Percentiles rank a stretch among this genome's conserved stretches.
Evolutionary conservation across 768 basidiomycete genomes (phyloP).

Genomic region (Cubamyces sp.): DNA sequence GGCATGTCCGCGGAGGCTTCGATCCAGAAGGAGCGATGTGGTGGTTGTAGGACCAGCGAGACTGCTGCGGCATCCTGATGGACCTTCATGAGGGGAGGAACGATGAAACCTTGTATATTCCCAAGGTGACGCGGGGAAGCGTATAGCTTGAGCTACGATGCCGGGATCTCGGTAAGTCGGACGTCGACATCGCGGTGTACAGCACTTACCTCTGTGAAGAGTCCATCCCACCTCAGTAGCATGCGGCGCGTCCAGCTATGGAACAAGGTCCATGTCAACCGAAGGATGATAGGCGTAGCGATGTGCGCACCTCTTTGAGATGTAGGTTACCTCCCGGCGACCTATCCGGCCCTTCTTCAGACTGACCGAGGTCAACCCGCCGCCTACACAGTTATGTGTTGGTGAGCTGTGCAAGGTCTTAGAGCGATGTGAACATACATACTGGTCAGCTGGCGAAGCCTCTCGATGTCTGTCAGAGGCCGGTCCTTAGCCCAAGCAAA

Average conservation of each 20-base stretch:
- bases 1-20: conserved; percentile 65
- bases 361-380: not conserved
- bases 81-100: conserved; percentile 57
- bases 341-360: conserved; percentile 20
- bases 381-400: not conserved
- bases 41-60: conserved; percentile 55
- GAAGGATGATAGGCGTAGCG: not conserved
- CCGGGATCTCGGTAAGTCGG: not conserved
- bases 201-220: conserved; percentile 42
- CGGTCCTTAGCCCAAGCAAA: not conserved
- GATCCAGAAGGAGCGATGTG: conserved; percentile 64
- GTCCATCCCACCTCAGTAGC: conserved; percentile 38
- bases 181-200: not conserved
- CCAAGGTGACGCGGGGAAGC: conserved; percentile 49
- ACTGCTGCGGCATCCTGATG: conserved; percentile 44
- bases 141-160: conserved; percentile 53
- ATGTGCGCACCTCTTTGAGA: conserved; percentile 21
- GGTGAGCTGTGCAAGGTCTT: not conserved
- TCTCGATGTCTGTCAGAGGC: not conserved
- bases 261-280: not conserved
- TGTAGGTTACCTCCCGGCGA: conserved; percentile 13
- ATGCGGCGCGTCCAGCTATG: conserved; percentile 21
- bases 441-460: not conserved
- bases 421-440: not conserved
- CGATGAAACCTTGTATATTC: conserved; percentile 54